A percentile compares a stretch with the other conserved stretches of the same genome.
phyloP scores from a whole-genome alignment of 2,329 filamentous ascomycete genomes.

The Exophiala oligosperma region DNA sequence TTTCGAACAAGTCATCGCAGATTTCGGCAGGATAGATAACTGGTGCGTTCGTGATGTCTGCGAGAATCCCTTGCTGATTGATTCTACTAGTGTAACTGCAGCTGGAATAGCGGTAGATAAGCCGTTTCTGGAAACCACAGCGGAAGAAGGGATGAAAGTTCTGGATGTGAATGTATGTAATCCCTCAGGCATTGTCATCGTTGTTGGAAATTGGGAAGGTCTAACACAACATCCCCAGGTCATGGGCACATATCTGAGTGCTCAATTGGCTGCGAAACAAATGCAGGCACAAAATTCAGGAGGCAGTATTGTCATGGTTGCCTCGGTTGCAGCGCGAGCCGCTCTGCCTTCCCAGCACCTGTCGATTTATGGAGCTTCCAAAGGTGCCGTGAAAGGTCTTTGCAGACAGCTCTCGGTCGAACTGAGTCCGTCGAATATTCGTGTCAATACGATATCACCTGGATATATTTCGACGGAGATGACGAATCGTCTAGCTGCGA shows the following conservation, averaged over 20 bases:
- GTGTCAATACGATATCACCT: constrained; percentile 50
- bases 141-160: constrained; percentile 43
- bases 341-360: constrained; percentile 35
- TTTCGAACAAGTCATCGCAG: constrained; percentile 13
- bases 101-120: constrained; percentile 46
- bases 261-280: constrained; percentile 50
- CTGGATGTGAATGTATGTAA: constrained; percentile 46
- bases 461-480: constrained; percentile 46
- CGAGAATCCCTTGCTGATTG: not conserved
- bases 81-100: constrained; percentile 11
- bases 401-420: constrained; percentile 47
- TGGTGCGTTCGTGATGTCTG: constrained; percentile 6
- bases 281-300: constrained; percentile 53
- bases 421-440: constrained; percentile 49
- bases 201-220: constrained; percentile 25
- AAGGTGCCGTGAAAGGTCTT: constrained; percentile 45
- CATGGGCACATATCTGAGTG: constrained; percentile 46
- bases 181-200: constrained; percentile 30
- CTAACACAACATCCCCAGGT: constrained; percentile 46
- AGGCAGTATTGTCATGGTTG: constrained; percentile 27
- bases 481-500: constrained; percentile 43
- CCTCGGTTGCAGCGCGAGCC: constrained; percentile 21
- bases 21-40: constrained; percentile 23
- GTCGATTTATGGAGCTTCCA: constrained; percentile 39
- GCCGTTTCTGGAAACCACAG: constrained; percentile 47